A percentile compares a stretch with the other conserved stretches of the same genome.
These are phyloP conservation scores for Globisporangium okanoganense DNA, from an alignment of 352 stramenopile genomes.

Conservation along the genomic window DNA sequence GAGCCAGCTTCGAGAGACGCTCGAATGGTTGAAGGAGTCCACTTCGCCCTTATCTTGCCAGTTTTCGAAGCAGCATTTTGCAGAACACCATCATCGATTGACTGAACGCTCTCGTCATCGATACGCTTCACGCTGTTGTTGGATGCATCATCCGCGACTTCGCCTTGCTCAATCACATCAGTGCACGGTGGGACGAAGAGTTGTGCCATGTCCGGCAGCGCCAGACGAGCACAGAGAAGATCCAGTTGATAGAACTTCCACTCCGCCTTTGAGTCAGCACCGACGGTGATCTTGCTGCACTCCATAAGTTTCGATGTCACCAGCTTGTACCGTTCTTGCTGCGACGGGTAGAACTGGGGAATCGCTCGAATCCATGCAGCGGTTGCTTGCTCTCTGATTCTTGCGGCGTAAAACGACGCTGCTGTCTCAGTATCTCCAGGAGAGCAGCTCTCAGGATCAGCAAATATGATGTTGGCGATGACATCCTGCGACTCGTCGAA, in stretches of 20 bases:
- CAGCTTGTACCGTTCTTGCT: slow-evolving; percentile 56
- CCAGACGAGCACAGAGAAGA: slow-evolving; percentile 70
- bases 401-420: slow-evolving; percentile 41
- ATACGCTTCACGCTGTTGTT: slow-evolving; percentile 7
- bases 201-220: slow-evolving; percentile 71
- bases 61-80: slow-evolving; percentile 59
- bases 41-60: slow-evolving; percentile 60
- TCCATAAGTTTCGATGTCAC: slow-evolving; percentile 48
- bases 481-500: slow-evolving; percentile 24
- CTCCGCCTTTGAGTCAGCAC: slow-evolving; percentile 24
- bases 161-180: slow-evolving; percentile 53
- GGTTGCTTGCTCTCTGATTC: slow-evolving; percentile 67
- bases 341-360: slow-evolving; percentile 68
- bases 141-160: slow-evolving; percentile 16
- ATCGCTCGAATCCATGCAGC: slow-evolving; percentile 68
- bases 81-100: slow-evolving; percentile 65
- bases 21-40: slow-evolving; percentile 47
- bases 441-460: slow-evolving; percentile 22
- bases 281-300: slow-evolving; percentile 37
- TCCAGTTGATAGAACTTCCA: slow-evolving; percentile 79
- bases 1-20: slow-evolving; percentile 54
- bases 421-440: slow-evolving; percentile 35
- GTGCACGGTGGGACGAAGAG: slow-evolving; percentile 68
- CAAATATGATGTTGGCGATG: slow-evolving; percentile 44
- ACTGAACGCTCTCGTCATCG: slow-evolving; percentile 28